These are phyloP conservation scores for Ogataea pilisensis DNA, from an alignment of 805 yeast species.

Conservation along the genomic window DNA sequence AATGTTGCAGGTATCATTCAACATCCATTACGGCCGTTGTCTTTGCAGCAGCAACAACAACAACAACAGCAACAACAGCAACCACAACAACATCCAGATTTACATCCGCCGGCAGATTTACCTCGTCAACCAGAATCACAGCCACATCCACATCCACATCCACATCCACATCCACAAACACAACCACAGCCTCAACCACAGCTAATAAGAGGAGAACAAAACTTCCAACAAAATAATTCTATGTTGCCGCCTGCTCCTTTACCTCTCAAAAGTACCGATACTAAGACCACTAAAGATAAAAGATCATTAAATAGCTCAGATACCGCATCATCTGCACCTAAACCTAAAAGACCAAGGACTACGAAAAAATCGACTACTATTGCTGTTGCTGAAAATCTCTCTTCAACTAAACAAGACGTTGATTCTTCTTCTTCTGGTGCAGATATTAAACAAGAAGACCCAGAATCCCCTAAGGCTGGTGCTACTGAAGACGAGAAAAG, in stretches of 20 bases:
- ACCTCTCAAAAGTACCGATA: too few relatives aligned
- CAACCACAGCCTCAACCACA: not conserved
- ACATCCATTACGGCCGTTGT: not conserved
- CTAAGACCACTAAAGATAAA: not conserved
- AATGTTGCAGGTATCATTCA: too few relatives aligned
- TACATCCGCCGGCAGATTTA: too few relatives aligned
- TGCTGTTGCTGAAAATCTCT: too few relatives aligned
- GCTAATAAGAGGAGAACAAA: not conserved
- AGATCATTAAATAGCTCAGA: not conserved
- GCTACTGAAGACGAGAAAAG: slow-evolving; percentile 70
- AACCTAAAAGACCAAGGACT: slow-evolving; percentile 1
- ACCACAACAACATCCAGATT: not conserved
- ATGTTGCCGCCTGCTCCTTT: too few relatives aligned
- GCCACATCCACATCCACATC: slow-evolving; percentile 1
- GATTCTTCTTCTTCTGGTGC: too few relatives aligned
- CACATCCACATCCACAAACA: slow-evolving; percentile 6
- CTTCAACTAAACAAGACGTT: too few relatives aligned
- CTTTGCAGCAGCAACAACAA: slow-evolving; percentile 1
- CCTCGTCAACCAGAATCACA: slow-evolving; percentile 5
- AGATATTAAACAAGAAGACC: too few relatives aligned
- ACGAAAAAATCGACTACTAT: too few relatives aligned
- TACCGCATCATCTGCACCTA: not conserved
- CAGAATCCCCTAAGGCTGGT: not conserved
- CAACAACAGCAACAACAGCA: slow-evolving; percentile 7
- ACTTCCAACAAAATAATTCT: not conserved